Evolutionary conservation across 805 yeast species (phyloP), one percentile per base, ranked within the genome.

Genomic region (Teunomyces pallodes): DNA sequence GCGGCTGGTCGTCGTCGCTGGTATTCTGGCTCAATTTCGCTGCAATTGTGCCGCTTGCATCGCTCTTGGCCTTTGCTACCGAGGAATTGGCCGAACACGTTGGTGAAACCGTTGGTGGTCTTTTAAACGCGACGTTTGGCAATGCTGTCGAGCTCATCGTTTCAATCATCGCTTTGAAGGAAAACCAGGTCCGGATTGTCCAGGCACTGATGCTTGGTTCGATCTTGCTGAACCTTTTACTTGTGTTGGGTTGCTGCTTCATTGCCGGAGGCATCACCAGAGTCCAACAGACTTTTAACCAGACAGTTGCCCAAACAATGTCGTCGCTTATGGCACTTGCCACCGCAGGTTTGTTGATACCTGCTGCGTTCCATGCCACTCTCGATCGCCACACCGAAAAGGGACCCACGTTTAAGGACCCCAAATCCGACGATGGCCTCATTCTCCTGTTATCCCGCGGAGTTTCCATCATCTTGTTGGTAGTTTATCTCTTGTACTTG

Each of bases 281-380:
- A 53, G 76, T 85, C 32, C 94, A 87, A 65, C 98, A 94, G 67
- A 78, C 78, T 1, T 94, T 94, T 72, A 90, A 90, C 73, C 96
- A 88, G 68, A 92, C 98, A 0, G 97, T 91, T 6, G 99, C 99
- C 4, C 98, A 94, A 69, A 91, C 98, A 6, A 94, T 94, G 99
- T 81, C 90, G 30, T 90, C 97, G 1, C 76, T 94, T 54, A 81
- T 94, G 82, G 96, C 96, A 1, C 82, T 94, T 48, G 88, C 97
- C 2, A 84, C 94, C 42, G 86, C 94, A 33, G 91, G 96, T 1
- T 76, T 94, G 58, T 69, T 94, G 61, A 84, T 94, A 45, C 99
- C 99, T 2, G 98, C 99, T 3, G 97, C 98, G 0, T 94, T 92
- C 79, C 90, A 87, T 59, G 89, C 96, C 5, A 78, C 91, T 5